phyloP scores from a whole-genome alignment of 768 basidiomycete genomes.

The Mycena epipterygia region DNA sequence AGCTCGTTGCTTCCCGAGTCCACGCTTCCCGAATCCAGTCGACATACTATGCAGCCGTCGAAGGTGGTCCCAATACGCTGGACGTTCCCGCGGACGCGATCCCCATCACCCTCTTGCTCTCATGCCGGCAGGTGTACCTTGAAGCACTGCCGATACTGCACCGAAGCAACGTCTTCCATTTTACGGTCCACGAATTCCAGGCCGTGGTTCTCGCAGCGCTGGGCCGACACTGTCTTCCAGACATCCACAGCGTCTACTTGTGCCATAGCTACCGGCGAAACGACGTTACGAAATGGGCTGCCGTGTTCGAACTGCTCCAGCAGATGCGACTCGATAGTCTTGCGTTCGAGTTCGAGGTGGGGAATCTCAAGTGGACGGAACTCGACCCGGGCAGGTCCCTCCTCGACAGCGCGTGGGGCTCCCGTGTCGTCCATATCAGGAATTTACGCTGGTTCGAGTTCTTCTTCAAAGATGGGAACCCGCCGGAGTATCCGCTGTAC shows the following conservation, averaged over 20 bases:
- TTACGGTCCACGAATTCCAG: background rate
- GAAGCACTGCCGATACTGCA: slow-evolving; percentile 18
- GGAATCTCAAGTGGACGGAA: no score
- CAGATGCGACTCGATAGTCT: background rate
- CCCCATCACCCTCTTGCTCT: background rate
- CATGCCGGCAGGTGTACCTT: slow-evolving; percentile 25
- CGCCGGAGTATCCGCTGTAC: background rate
- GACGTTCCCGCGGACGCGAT: background rate
- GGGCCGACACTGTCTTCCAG: background rate
- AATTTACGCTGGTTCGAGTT: background rate
- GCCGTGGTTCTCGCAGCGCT: background rate
- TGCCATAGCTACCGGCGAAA: background rate
- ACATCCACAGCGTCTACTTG: slow-evolving; percentile 6
- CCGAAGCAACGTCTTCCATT: slow-evolving; percentile 13
- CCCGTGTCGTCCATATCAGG: background rate
- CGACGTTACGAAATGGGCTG: background rate
- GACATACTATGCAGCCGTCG: background rate
- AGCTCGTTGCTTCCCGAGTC: background rate
- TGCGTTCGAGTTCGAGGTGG: background rate
- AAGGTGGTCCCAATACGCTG: background rate
- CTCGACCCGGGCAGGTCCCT: background rate
- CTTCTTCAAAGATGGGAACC: background rate
- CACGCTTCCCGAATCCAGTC: background rate
- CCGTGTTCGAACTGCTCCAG: background rate
- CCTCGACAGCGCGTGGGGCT: background rate